These are phyloP conservation scores for Barnettozyma pratensis DNA, from an alignment of 805 yeast genomes.

Conservation along the genomic window DNA sequence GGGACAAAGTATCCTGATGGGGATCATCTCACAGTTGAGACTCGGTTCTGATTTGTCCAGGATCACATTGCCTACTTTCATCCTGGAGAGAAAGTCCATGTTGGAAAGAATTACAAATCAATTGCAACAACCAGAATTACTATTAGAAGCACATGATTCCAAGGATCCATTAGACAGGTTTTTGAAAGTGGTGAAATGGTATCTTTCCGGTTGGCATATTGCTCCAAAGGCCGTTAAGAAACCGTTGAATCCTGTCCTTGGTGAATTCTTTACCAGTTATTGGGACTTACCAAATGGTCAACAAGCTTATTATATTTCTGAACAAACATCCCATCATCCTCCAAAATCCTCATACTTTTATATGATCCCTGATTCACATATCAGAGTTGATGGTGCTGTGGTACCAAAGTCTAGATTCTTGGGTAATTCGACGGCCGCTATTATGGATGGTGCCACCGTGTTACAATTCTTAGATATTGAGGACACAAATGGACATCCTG, in stretches of 20 bases:
- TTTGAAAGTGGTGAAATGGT: conserved; percentile 76
- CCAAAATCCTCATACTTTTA: conserved; percentile 94
- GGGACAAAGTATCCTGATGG: conserved; percentile 79
- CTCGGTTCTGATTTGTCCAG: conserved; percentile 89
- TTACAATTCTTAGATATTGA: conserved; percentile 59
- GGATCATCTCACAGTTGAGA: conserved; percentile 84
- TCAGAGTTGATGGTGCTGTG: conserved; percentile 84
- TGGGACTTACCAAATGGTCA: conserved; percentile 81
- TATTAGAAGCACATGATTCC: conserved; percentile 61
- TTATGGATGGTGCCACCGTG: conserved; percentile 88
- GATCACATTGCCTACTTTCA: conserved; percentile 93
- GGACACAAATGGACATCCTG: conserved; percentile 46
- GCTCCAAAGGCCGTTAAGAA: conserved; percentile 98
- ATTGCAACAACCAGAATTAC: conserved; percentile 70
- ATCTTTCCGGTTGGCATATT: conserved; percentile 94
- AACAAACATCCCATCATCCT: conserved; percentile 98
- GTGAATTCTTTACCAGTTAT: conserved; percentile 85
- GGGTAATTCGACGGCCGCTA: conserved; percentile 95
- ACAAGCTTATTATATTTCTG: conserved; percentile 80
- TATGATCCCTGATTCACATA: conserved; percentile 71
- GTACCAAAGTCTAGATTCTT: conserved; percentile 84
- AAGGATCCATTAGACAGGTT: conserved; percentile 65
- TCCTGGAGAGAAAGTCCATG: conserved; percentile 93
- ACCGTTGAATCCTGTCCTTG: conserved; percentile 91
- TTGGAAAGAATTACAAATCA: conserved; percentile 90